Percentiles rank a stretch among this genome's conserved stretches.
These are phyloP conservation scores for Fusarium tricinctum DNA, from an alignment of 2,329 filamentous ascomycete species.

Conservation along the genomic window DNA sequence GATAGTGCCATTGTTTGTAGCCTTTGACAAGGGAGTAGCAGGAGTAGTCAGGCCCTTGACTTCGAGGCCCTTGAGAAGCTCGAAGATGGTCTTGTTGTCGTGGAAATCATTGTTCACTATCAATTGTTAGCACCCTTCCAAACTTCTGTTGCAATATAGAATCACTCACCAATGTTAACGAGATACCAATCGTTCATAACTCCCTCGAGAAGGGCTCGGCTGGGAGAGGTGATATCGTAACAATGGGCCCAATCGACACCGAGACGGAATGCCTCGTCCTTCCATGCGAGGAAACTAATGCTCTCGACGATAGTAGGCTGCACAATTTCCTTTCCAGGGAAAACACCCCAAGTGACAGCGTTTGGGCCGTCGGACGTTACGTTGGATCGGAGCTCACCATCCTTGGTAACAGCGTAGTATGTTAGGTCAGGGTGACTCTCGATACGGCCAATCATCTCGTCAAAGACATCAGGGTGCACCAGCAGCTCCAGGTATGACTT, in stretches of 20 bases:
- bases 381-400: constrained; percentile 86
- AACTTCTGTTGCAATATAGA: constrained; percentile 14
- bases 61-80: constrained; percentile 83
- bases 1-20: constrained; percentile 33
- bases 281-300: constrained; percentile 97
- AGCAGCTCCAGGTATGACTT: constrained; percentile 97
- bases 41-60: constrained; percentile 73
- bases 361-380: constrained; percentile 89
- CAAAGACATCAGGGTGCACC: constrained; percentile 83
- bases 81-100: constrained; percentile 83
- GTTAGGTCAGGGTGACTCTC: constrained; percentile 85
- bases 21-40: constrained; percentile 47
- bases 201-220: constrained; percentile 81
- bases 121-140: constrained; percentile 11
- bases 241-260: constrained; percentile 96
- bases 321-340: constrained; percentile 99
- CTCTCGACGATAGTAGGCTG: constrained; percentile 99
- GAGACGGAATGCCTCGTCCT: constrained; percentile 95
- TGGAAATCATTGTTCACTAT: constrained; percentile 98
- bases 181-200: constrained; percentile 94
- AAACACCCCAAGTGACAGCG: constrained; percentile 99
- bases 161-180: constrained; percentile 86
- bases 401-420: constrained; percentile 92
- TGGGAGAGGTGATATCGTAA: constrained; percentile 81
- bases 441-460: constrained; percentile 82